A percentile compares a stretch with the other conserved stretches of the same genome.
Conservation (phyloP, 1,284 basidiomycete species). For the Cutaneotrichosporon sp. region DNA sequence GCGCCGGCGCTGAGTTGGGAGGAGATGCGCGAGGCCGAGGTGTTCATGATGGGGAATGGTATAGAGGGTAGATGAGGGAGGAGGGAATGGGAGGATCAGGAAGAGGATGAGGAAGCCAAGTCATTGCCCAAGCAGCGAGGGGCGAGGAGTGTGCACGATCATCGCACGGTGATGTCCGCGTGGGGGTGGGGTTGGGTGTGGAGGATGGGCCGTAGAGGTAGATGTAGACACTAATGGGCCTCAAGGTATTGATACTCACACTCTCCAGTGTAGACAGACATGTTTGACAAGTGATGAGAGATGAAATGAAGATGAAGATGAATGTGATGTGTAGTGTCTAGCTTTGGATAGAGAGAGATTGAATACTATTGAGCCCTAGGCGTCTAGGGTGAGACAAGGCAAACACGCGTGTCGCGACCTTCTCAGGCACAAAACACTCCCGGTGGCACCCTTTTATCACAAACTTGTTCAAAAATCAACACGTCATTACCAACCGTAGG, state of each 20-base stretch:
- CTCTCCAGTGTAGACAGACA: conserved; percentile 49
- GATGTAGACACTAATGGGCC: too few species aligned
- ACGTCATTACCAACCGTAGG: neutral
- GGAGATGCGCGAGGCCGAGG: conserved; percentile 1
- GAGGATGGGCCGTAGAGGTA: neutral
- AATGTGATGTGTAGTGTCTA: neutral
- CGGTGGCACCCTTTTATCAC: neutral
- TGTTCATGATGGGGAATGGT: neutral
- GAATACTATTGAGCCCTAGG: too few species aligned
- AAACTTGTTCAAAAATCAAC: neutral
- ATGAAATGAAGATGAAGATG: neutral
- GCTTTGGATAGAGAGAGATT: too few species aligned
- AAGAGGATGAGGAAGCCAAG: neutral
- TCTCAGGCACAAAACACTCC: neutral
- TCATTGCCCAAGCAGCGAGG: neutral
- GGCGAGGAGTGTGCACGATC: conserved; percentile 5
- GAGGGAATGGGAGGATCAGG: neutral
- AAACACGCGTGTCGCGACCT: conserved; percentile 2
- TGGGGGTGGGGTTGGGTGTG: neutral
- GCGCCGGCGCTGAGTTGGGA: neutral
- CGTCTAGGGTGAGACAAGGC: neutral
- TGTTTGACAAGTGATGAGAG: conserved; percentile 14
- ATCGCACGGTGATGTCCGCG: neutral
- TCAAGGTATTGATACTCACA: conserved; percentile 31
- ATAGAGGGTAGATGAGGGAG: neutral